Percentiles rank a stretch among this genome's conserved stretches.
Conservation (phyloP, 139 green algal species). For the Micractinium conductrix region DNA sequence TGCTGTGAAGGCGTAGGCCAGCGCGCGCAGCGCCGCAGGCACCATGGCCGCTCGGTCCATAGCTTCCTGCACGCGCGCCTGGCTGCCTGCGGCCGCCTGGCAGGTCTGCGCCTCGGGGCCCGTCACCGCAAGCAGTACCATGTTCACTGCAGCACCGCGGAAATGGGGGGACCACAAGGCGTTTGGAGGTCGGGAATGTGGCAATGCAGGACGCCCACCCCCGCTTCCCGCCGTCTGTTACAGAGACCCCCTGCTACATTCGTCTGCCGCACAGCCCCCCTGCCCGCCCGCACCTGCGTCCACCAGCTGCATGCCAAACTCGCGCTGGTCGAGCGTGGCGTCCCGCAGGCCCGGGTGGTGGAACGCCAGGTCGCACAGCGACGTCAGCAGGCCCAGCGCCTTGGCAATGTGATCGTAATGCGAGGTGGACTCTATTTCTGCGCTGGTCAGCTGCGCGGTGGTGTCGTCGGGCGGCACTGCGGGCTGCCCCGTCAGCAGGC, state of each 20-base stretch:
- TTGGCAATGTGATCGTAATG: slow-evolving; percentile 39
- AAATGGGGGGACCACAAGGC: too few relatives aligned
- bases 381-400: slow-evolving; percentile 29
- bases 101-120: slow-evolving; percentile 31
- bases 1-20: slow-evolving; percentile 41
- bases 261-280: too few relatives aligned
- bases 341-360: slow-evolving; percentile 16
- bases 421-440: slow-evolving; percentile 1
- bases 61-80: slow-evolving; percentile 27
- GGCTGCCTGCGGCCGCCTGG: neutral
- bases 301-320: slow-evolving; percentile 39
- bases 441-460: slow-evolving; percentile 19
- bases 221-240: too few relatives aligned
- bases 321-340: slow-evolving; percentile 8
- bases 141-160: slow-evolving; percentile 33
- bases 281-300: too few relatives aligned
- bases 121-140: slow-evolving; percentile 47
- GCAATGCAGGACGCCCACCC: too few relatives aligned
- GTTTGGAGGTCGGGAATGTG: too few relatives aligned
- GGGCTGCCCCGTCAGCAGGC: slow-evolving; percentile 42
- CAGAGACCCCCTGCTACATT: too few relatives aligned
- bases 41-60: slow-evolving; percentile 44
- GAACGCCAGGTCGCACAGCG: slow-evolving; percentile 29
- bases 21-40: slow-evolving; percentile 40
- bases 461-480: slow-evolving; percentile 15